Evolutionary conservation across 1,284 basidiomycete genomes (phyloP).

Genomic region (Melampsora larici-populina): DNA sequence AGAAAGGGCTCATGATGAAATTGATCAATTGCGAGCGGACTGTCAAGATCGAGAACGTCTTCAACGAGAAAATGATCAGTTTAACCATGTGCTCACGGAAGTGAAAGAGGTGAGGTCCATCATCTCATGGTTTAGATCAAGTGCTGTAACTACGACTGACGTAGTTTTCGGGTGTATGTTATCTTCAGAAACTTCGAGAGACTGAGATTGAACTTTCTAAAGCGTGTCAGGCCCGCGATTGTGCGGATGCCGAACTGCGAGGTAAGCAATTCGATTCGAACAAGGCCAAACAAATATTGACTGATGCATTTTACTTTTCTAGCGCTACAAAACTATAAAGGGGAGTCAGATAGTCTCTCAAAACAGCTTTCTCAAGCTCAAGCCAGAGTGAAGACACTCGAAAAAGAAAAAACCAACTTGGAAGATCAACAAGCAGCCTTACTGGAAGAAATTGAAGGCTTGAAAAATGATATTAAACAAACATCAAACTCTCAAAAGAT

Average conservation of each 20-base stretch:
- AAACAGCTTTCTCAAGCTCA: constrained; percentile 23
- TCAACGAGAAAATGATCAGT: no score
- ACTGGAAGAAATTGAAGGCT: constrained; percentile 9
- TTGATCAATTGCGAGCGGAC: not conserved
- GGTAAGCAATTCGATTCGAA: constrained; percentile 1
- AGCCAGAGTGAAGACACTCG: constrained; percentile 19
- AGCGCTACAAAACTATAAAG: constrained; percentile 24
- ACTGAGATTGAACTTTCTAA: constrained; percentile 30
- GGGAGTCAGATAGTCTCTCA: constrained; percentile 12
- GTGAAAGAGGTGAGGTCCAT: no score
- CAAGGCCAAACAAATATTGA: not conserved
- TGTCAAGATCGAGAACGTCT: no score
- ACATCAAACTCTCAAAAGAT: constrained; percentile 9
- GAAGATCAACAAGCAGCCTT: constrained; percentile 11
- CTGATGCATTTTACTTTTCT: not conserved
- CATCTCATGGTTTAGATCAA: no score
- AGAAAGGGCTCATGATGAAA: not conserved
- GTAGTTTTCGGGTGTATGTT: not conserved
- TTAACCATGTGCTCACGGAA: no score
- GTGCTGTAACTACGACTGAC: no score
- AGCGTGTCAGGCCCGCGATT: constrained; percentile 31
- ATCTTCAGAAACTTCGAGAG: constrained; percentile 20
- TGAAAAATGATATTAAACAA: not conserved
- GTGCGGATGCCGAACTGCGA: constrained; percentile 32
- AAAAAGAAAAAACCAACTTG: constrained; percentile 18